Base-by-base conservation (phyloP, 345 rosid species). In the thale cress (Arabidopsis thaliana) region DNA sequence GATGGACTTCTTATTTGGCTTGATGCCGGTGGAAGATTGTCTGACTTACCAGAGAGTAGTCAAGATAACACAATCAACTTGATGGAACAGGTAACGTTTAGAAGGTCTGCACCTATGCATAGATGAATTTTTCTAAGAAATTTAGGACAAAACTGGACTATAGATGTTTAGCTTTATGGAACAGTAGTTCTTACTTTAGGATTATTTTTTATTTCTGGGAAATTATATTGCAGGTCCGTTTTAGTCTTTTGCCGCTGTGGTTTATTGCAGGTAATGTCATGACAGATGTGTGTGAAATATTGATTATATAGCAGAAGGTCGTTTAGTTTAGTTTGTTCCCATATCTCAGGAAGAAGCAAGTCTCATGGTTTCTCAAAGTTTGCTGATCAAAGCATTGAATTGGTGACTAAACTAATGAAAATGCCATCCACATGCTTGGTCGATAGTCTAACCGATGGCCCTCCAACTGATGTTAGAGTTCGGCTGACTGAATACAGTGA, bases 1-100 rank as follows among this genome's bases (percentile, higher is more conserved):
- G 83, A 87, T 61, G 91, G 82, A 71, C 83, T 89, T 77, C 66
- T 90, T 72, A 50, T 81, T 69, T 92, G 97, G 97, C 79, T 86
- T 45, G 83, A 84, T 75, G 76, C 82, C 48, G 72, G 79, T 34
- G 59, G 42, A 79, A 74, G 79, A 69, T 68, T 22, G 67, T 66
- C 60, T 56, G 80, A 78, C 49, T 65, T 64, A 37, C 69, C 72
- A 4, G 79, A 59, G 72, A 73, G 44, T 34, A 40, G 44, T 45
- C 78, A 74, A 37, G 71, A 69, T 78, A 82, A 75, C 53, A 73
- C 63, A 50, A 42, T 59, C 45, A 81, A 60, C 63, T 76, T 91
- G 79, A 82, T 91, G 72, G 78, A 84, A 40, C 86, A 91, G 91
- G 95, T 87, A 69, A 59, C 9, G 13, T 22, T 63, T 78, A 45